Evolutionary conservation across 2,329 filamentous ascomycete species (phyloP), one percentile per base, ranked within the genome.

Genomic region (Escovopsis weberi): DNA sequence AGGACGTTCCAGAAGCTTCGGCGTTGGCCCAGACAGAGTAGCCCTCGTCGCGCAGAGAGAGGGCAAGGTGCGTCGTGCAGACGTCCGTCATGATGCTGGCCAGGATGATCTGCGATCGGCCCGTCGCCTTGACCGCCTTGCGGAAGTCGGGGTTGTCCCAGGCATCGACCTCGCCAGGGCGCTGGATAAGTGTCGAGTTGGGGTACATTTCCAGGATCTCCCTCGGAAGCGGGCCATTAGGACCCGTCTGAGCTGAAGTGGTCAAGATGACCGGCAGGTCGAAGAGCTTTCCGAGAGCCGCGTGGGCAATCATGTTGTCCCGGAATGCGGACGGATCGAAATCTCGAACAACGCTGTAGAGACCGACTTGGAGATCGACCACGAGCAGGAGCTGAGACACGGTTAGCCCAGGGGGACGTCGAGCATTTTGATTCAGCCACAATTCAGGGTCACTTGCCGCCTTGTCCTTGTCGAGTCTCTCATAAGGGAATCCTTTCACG

Each of bases 41-140:
- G 26, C 82, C 82, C 37, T 75, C 80, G 12, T 77, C 72, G 33
- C 78, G 68, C 4, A 86, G 73, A 1, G 79, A 81, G n/a, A 86
- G 69, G 0, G 82, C 78, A 6, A 83, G 69, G 65, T 86, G 86
- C 1, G 81, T 67, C 19, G 79, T 83, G 68, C 80, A 85, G 45
- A 86, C 81, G 56, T 87, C 82, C 0, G 82, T 86, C 2, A 75
- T 71, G 52, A 86, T 84, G 7, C 82, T 81, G 3, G 68, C 80
- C 12, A 88, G 59, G 53, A 87, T 82, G 51, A 87, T 65, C 57
- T 87, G 83, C 28, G 69, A 76, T 57, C 76, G 78, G 45, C 73
- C 73, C 4, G 79, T 73, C 2, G 78, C 79, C 48, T 69, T 62
- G 47, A 87, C 68, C 2, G 82, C 81, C 2, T 65, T 66, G 33